Percentiles rank a stretch among this genome's conserved stretches.
phyloP scores from a whole-genome alignment of 1,284 basidiomycete genomes.

The Apiotrichum sp. region DNA sequence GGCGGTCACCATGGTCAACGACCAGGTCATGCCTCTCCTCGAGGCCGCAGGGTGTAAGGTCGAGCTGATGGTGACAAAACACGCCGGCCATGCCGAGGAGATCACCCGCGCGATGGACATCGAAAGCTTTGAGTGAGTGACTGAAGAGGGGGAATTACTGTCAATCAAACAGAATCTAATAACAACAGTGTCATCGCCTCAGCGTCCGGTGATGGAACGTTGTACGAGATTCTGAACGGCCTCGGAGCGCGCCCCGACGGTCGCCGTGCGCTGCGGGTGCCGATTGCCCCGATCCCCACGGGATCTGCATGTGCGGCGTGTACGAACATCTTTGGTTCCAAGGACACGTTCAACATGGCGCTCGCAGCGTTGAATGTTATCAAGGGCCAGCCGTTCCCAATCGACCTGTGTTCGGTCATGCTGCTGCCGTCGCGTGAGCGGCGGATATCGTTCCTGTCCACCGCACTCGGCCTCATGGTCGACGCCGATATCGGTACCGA shows the following conservation, averaged over 20 bases:
- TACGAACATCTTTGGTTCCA: conserved; percentile 45
- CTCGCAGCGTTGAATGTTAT: conserved; percentile 75
- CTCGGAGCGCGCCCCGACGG: conserved; percentile 69
- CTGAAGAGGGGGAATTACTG: not conserved
- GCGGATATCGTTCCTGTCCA: conserved; percentile 80
- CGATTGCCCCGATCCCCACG: conserved; percentile 79
- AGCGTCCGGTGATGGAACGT: conserved; percentile 82
- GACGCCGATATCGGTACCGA: conserved; percentile 83
- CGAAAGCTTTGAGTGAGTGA: conserved; percentile 54
- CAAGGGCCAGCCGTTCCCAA: conserved; percentile 71
- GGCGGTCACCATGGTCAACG: conserved; percentile 57
- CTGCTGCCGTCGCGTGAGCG: conserved; percentile 31
- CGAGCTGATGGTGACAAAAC: conserved; percentile 61
- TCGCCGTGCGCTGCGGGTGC: conserved; percentile 62
- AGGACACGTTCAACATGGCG: conserved; percentile 65
- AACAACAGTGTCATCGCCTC: conserved; percentile 59
- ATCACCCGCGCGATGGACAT: conserved; percentile 60
- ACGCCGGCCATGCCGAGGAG: conserved; percentile 65
- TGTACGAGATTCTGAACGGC: conserved; percentile 91
- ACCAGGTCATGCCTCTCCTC: conserved; percentile 70
- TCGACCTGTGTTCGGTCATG: conserved; percentile 74
- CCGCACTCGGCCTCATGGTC: conserved; percentile 83
- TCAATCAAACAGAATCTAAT: not conserved
- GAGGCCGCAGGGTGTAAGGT: conserved; percentile 65
- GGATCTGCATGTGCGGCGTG: conserved; percentile 51